Base-by-base conservation (phyloP, 352 stramenopile genomes). In the Phytophthora melonis region DNA sequence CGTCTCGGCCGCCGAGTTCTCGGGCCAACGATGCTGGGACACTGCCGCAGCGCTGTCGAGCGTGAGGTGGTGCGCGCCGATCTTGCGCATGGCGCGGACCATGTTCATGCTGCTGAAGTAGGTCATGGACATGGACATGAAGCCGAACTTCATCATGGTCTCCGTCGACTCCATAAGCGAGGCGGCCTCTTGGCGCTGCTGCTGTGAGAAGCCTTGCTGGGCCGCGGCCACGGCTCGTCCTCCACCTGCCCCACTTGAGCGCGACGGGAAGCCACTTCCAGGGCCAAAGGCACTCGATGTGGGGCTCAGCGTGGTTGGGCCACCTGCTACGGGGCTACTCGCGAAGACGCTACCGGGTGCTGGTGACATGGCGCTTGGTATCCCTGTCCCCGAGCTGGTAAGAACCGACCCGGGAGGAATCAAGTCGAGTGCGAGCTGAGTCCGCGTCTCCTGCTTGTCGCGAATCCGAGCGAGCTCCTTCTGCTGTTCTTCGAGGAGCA, bases 91-190 rank as follows among this genome's bases (percentile, higher is more conserved):
- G n/a, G 97, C 97, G 21, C 92, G 88, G 68, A 99, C 96, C 94
- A 99, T 99, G 84, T 98, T 99, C 74, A 99, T 93, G 60, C 90
- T 98, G 72, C 91, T 98, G 66, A 99, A 99, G 82, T 99, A 99
- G 10, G 97, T 98, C 89, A 99, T 97, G 54, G 87, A 97, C 95
- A 99, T 99, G 73, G 88, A 97, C 95, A 99, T 99, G 80, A 99
- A 99, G 34, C 97, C 97, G 73, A 99, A 99, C 81, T 99, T 99
- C 97, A 99, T 99, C 84, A 99, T 96, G 19, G 94, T 98, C 86
- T 99, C 97, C 16, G 97, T 99, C 21, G 92, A 98, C 74, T 98
- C 91, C 90, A 99, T 99, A 27, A 99, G 86, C 18, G 88, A 82
- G 27, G 90, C 88, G 5, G 90, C 91, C 66, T 99, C 91, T 49